These are phyloP conservation scores for Colletotrichum tropicale DNA, from an alignment of 2,329 filamentous ascomycete species.

Conservation along the genomic window DNA sequence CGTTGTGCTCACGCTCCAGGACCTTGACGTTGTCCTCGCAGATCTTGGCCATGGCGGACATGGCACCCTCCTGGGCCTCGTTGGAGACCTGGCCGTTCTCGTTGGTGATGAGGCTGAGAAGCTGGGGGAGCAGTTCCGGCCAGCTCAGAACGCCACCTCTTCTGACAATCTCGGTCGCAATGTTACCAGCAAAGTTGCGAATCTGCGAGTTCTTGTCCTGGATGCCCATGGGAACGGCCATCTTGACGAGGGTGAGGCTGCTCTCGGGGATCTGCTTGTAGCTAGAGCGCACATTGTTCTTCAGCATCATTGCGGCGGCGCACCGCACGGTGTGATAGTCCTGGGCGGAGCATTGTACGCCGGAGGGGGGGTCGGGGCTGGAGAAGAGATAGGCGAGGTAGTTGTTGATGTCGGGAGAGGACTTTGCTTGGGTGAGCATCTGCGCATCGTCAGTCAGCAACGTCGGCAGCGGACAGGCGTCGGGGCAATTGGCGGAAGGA, in stretches of 20 bases:
- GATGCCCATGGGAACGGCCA: conserved; percentile 77
- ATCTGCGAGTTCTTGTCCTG: conserved; percentile 84
- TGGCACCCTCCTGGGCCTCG: conserved; percentile 87
- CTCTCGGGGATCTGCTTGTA: conserved; percentile 78
- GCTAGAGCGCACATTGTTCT: conserved; percentile 83
- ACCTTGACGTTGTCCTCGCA: conserved; percentile 94
- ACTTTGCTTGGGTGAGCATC: conserved; percentile 92
- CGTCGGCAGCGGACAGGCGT: not conserved
- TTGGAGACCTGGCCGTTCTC: conserved; percentile 68
- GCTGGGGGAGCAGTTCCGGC: conserved; percentile 86
- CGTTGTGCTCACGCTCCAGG: conserved; percentile 85
- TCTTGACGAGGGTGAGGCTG: conserved; percentile 79
- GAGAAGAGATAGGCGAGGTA: conserved; percentile 93
- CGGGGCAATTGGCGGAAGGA: not conserved
- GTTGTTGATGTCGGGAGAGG: conserved; percentile 93
- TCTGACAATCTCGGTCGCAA: conserved; percentile 90
- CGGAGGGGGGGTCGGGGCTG: conserved; percentile 65
- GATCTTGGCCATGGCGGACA: conserved; percentile 91
- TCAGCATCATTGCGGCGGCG: conserved; percentile 91
- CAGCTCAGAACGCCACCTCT: conserved; percentile 86
- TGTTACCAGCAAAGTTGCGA: conserved; percentile 86
- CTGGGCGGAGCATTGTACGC: conserved; percentile 60
- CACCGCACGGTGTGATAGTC: conserved; percentile 81
- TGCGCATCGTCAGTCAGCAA: conserved; percentile 42
- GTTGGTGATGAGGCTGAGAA: conserved; percentile 80